Conservation (phyloP, 1,284 basidiomycete species). For the Ceratobasidium sp. region DNA sequence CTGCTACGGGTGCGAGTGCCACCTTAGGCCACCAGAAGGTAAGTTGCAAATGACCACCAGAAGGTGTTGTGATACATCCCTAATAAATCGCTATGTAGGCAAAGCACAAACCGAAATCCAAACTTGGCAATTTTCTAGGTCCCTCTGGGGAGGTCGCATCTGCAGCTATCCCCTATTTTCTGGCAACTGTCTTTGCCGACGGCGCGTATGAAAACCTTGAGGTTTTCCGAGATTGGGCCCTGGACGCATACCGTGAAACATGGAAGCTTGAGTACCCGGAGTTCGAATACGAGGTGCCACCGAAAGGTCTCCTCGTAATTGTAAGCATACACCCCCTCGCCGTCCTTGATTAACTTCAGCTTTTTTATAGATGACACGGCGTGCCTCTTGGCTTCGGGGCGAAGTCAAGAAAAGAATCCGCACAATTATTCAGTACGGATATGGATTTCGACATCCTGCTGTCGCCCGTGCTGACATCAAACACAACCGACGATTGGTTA, state of each 20-base stretch:
- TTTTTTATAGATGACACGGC: slow-evolving; percentile 3
- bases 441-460: slow-evolving; percentile 3
- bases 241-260: neutral
- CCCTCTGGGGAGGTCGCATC: slow-evolving; percentile 1
- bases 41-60: neutral
- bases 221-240: neutral
- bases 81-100: neutral
- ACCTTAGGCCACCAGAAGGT: too few species aligned
- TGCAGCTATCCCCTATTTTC: slow-evolving; percentile 16
- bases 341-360: neutral
- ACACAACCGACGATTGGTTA: slow-evolving; percentile 3
- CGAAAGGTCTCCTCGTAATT: neutral
- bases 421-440: neutral
- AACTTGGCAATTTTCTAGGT: slow-evolving; percentile 10
- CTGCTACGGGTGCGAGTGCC: too few species aligned
- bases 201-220: slow-evolving; percentile 7
- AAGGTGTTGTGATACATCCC: neutral
- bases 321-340: neutral
- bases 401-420: slow-evolving; percentile 1
- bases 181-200: slow-evolving; percentile 4
- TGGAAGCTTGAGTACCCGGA: slow-evolving; percentile 8
- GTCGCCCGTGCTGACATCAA: slow-evolving; percentile 1
- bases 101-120: neutral
- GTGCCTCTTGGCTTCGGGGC: slow-evolving; percentile 10
- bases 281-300: slow-evolving; percentile 2